Evolutionary conservation across 768 basidiomycete genomes (phyloP), one percentile per base, ranked within the genome.

Genomic region (Mycena olivaceomarginata): DNA sequence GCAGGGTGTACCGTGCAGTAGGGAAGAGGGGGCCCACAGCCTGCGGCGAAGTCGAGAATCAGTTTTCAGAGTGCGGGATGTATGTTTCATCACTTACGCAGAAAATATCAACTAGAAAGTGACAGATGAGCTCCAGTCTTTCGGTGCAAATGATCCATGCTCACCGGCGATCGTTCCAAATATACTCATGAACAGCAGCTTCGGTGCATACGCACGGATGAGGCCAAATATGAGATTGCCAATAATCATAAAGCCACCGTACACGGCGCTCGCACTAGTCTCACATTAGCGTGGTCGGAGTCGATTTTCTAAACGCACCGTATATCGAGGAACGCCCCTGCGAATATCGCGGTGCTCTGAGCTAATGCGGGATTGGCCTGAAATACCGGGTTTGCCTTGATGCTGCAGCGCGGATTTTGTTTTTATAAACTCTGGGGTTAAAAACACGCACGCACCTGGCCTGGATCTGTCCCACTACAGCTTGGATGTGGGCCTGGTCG

Each of bases 11-110:
- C 76, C 89, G 83, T 15, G 81, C 75, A 20, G 86, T 85, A 0
- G 91, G 91, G 79, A 91, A 90, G 7, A 92, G 86, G 0, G 91
- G 89, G 13, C 90, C 90, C 72, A 88, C 87, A 65, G 84, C 78
- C 88, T 89, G 68, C 2, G 37, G 20, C 11, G 40, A 62, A 40
- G 60, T 22, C 25, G 4, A 31, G 57, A 16, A 59, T 43, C 15
- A 15, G 43, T 65, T 56, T 18, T 67, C 57, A 64, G 51, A 31
- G 31, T 31, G 31, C 31, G 31, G 31, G 31, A 43, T 40, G 6
- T 41, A 53, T 51, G 13, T 7, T 16, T 15, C 41, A 46, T 41
- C 8, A 83, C 85, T 39, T 79, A 88, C 87, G 69, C 86, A 87
- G 72, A 85, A 87, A 11, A 88, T 84, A 48, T 88, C 89, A 25